Evolutionary conservation across 306 rosid genomes (phyloP).

Genomic region (Sesbania bispinosa): DNA sequence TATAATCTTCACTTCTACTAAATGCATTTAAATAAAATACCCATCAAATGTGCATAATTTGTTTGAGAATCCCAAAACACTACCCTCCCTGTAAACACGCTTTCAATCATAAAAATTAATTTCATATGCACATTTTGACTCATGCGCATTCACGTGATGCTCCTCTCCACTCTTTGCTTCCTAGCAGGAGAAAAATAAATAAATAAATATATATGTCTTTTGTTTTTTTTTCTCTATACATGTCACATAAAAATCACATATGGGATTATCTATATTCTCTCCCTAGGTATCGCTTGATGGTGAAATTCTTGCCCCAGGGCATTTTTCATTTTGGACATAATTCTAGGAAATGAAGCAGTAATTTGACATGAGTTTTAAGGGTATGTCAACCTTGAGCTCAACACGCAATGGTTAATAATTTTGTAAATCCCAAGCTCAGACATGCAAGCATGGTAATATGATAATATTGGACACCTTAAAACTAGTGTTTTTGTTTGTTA

Average conservation of each 20-base stretch:
- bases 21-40: neutral
- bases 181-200: too few relatives aligned
- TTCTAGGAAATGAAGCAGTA: neutral
- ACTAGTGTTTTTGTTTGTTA: neutral
- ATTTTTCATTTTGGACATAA: too few relatives aligned
- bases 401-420: neutral
- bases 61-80: neutral
- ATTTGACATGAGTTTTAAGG: conserved; percentile 13
- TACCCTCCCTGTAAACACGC: neutral
- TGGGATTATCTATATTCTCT: neutral
- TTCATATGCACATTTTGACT: too few relatives aligned
- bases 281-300: neutral
- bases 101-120: too few relatives aligned
- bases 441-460: neutral
- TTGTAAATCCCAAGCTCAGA: conserved; percentile 25
- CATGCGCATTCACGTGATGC: too few relatives aligned
- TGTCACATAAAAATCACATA: too few relatives aligned
- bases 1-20: neutral
- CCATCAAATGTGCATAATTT: neutral
- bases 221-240: neutral
- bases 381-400: conserved; percentile 7
- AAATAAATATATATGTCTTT: too few relatives aligned
- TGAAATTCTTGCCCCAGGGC: neutral
- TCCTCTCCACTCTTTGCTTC: too few relatives aligned
- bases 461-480: neutral